Evolutionary conservation across 805 yeast species (phyloP).

Genomic region (Candida multigemmis): DNA sequence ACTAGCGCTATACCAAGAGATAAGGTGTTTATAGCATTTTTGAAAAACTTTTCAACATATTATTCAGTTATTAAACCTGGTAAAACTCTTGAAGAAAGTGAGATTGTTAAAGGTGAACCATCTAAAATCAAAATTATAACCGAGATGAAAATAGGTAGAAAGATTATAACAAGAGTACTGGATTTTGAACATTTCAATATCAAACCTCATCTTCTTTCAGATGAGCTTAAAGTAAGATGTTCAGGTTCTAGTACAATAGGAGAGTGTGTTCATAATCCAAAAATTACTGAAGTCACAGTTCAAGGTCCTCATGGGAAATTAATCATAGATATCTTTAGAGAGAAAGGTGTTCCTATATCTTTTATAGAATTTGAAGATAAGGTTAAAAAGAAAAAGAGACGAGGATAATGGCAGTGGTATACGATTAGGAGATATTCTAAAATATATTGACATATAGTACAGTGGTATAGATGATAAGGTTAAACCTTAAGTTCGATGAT

Average conservation of each 20-base stretch:
- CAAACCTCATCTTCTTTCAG: constrained; percentile 56
- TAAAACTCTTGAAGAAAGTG: constrained; percentile 16
- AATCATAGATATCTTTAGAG: constrained; percentile 47
- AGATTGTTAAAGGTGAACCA: constrained; percentile 51
- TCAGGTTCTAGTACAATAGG: constrained; percentile 83
- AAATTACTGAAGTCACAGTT: constrained; percentile 61
- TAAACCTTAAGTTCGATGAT: too few species aligned
- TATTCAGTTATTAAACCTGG: constrained; percentile 42
- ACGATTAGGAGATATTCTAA: neutral
- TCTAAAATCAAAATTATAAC: constrained; percentile 62
- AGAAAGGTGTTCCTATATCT: constrained; percentile 52
- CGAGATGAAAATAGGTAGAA: constrained; percentile 75
- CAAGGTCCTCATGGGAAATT: constrained; percentile 82
- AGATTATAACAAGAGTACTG: constrained; percentile 62
- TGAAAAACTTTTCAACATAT: constrained; percentile 39
- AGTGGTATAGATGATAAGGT: neutral
- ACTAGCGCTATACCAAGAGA: constrained; percentile 29
- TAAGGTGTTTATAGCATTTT: constrained; percentile 33
- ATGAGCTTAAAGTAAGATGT: constrained; percentile 65
- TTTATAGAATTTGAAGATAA: constrained; percentile 65
- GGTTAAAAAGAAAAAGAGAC: constrained; percentile 39
- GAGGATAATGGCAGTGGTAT: neutral
- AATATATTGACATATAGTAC: neutral
- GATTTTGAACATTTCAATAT: constrained; percentile 64
- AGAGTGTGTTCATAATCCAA: constrained; percentile 46